These are phyloP conservation scores for Echites panduratus DNA, from an alignment of 257 asterid genomes.

Conservation along the genomic window DNA sequence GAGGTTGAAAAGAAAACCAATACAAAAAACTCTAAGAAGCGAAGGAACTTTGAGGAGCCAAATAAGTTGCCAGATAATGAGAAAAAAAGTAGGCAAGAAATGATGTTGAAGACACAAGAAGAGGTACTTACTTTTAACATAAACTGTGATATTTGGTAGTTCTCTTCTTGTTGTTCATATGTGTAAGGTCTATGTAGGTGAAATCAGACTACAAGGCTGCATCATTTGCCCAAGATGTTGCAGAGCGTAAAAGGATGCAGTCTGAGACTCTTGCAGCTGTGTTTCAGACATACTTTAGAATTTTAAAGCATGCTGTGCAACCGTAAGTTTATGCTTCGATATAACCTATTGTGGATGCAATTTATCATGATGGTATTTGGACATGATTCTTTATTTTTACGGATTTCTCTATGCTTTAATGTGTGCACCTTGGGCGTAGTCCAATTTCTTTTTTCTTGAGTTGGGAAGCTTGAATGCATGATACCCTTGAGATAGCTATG, in stretches of 20 bases:
- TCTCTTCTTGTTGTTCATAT: not conserved
- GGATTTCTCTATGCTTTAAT: not conserved
- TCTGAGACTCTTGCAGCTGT: slow-evolving; percentile 73
- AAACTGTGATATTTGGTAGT: slow-evolving; percentile 8
- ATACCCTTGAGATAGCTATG: not conserved
- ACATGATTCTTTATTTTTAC: not conserved
- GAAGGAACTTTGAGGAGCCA: slow-evolving; percentile 52
- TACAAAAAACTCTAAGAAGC: slow-evolving; percentile 55
- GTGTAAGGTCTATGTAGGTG: slow-evolving; percentile 48
- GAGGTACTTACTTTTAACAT: slow-evolving; percentile 46
- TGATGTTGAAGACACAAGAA: slow-evolving; percentile 66
- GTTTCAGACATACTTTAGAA: slow-evolving; percentile 68
- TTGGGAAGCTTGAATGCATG: not conserved
- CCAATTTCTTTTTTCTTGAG: not conserved
- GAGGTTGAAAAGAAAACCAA: slow-evolving; percentile 45
- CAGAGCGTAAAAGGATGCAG: slow-evolving; percentile 76
- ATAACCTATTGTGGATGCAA: not conserved
- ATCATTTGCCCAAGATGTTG: slow-evolving; percentile 70
- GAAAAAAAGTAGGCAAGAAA: slow-evolving; percentile 59
- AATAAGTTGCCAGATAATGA: slow-evolving; percentile 50
- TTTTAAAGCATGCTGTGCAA: slow-evolving; percentile 57
- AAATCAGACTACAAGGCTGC: slow-evolving; percentile 79
- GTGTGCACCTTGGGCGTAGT: not conserved
- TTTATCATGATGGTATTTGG: slow-evolving; percentile 1
- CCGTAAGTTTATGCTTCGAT: slow-evolving; percentile 41